These are phyloP conservation scores for Rhodotorula sp. DNA, from an alignment of 1,284 basidiomycete genomes.

Conservation along the genomic window DNA sequence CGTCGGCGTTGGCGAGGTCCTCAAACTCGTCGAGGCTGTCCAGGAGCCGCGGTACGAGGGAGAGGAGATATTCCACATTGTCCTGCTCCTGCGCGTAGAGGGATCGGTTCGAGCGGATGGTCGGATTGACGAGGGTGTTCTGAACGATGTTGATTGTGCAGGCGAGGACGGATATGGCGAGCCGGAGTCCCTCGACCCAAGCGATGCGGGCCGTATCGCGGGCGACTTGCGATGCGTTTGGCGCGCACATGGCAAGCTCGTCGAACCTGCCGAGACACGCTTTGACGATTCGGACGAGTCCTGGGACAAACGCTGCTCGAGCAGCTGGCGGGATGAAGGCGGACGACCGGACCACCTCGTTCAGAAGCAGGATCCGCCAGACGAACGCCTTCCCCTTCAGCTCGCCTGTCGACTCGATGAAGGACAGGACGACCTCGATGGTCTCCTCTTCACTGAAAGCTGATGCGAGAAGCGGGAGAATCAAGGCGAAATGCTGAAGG, in stretches of 20 bases:
- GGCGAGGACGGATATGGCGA: conserved; percentile 59
- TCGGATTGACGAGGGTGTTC: conserved; percentile 68
- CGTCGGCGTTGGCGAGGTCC: conserved; percentile 62
- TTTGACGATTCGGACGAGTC: conserved; percentile 88
- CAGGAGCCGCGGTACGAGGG: conserved; percentile 78
- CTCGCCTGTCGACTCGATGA: conserved; percentile 76
- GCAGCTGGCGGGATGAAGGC: conserved; percentile 80
- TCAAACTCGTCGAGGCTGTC: conserved; percentile 80
- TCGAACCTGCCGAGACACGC: conserved; percentile 92
- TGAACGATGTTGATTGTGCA: conserved; percentile 90
- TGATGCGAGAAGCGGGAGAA: conserved; percentile 79
- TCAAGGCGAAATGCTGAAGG: conserved; percentile 88
- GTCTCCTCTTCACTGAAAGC: conserved; percentile 77
- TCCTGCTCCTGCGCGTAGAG: conserved; percentile 79
- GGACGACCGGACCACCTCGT: conserved; percentile 83
- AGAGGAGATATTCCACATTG: conserved; percentile 83
- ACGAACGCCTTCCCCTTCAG: conserved; percentile 80
- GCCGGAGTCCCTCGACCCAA: conserved; percentile 85
- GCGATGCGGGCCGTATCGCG: conserved; percentile 73
- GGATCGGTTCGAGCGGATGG: conserved; percentile 61
- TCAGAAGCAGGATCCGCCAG: conserved; percentile 90
- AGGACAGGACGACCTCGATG: conserved; percentile 74
- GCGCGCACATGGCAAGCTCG: conserved; percentile 62
- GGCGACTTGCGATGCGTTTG: conserved; percentile 62
- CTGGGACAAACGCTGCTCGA: conserved; percentile 77